Conservation (phyloP, 768 basidiomycete species). For the Hirschioporus abietinus region DNA sequence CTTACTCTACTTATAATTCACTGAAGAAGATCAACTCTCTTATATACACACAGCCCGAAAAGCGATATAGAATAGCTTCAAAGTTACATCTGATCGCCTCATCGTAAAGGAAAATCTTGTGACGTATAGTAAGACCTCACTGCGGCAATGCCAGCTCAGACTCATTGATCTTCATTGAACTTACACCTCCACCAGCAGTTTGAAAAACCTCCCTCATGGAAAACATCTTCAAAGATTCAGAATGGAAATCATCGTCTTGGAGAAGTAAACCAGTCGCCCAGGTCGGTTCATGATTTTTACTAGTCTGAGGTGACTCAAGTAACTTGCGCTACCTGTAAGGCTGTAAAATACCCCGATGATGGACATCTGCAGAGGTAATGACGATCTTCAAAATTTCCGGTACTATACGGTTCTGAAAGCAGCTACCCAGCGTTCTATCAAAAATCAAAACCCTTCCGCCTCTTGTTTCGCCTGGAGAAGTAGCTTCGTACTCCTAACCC, state of each 20-base stretch:
- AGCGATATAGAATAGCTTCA: too few species aligned
- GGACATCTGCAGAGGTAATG: slow-evolving; percentile 40
- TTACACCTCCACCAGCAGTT: too few species aligned
- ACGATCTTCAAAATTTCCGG: slow-evolving; percentile 6
- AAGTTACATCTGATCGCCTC: too few species aligned
- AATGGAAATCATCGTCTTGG: slow-evolving; percentile 81
- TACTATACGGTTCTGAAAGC: slow-evolving; percentile 10
- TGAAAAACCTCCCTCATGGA: neutral
- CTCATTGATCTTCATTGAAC: too few species aligned
- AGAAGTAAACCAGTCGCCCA: slow-evolving; percentile 70
- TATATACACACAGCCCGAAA: too few species aligned
- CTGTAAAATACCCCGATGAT: slow-evolving; percentile 35
- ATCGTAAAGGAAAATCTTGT: too few species aligned
- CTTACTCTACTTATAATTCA: too few species aligned
- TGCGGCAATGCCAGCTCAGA: too few species aligned
- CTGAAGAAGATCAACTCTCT: too few species aligned
- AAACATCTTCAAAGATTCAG: neutral
- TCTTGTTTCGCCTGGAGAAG: slow-evolving; percentile 90
- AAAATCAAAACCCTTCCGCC: slow-evolving; percentile 82
- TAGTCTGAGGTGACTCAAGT: neutral
- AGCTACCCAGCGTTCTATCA: slow-evolving; percentile 53
- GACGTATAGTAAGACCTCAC: too few species aligned
- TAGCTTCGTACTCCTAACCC: slow-evolving; percentile 27
- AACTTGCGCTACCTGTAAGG: slow-evolving; percentile 15
- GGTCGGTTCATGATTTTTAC: slow-evolving; percentile 31